phyloP scores from a whole-genome alignment of 228 moss, liverwort and hornwort genomes.

The Sphagnum magellanicum region DNA sequence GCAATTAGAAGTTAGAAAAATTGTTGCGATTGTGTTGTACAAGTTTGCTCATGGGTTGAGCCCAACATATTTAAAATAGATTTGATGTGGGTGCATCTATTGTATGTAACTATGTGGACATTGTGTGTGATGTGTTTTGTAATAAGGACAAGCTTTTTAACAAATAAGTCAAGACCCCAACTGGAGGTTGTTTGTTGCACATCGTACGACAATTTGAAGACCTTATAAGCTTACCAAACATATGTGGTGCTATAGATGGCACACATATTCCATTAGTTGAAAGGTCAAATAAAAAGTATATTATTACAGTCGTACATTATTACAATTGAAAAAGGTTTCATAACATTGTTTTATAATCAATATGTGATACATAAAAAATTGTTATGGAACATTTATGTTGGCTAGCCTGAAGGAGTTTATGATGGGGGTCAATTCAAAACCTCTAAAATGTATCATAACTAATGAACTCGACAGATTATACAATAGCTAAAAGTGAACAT shows the following conservation, averaged over 20 bases:
- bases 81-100: conserved; percentile 32
- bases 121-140: conserved; percentile 27
- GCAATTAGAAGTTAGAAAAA: conserved; percentile 20
- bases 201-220: conserved; percentile 26
- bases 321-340: conserved; percentile 35
- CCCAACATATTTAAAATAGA: conserved; percentile 18
- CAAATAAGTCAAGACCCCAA: conserved; percentile 31
- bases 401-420: conserved; percentile 25
- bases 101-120: conserved; percentile 27
- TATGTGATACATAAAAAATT: conserved; percentile 35
- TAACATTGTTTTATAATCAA: conserved; percentile 33
- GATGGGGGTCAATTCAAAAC: conserved; percentile 26
- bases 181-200: conserved; percentile 12
- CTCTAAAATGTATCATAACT: conserved; percentile 26
- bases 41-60: conserved; percentile 29
- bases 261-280: conserved; percentile 31
- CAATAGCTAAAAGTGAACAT: conserved; percentile 20
- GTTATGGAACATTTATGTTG: conserved; percentile 39
- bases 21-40: conserved; percentile 42
- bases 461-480: conserved; percentile 12
- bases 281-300: conserved; percentile 12
- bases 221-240: conserved; percentile 27
- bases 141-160: conserved; percentile 28
- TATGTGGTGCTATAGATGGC: conserved; percentile 39
- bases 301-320: conserved; percentile 16